phyloP scores from a whole-genome alignment of 352 stramenopile genomes.

The Phytopythium ostracodes region DNA sequence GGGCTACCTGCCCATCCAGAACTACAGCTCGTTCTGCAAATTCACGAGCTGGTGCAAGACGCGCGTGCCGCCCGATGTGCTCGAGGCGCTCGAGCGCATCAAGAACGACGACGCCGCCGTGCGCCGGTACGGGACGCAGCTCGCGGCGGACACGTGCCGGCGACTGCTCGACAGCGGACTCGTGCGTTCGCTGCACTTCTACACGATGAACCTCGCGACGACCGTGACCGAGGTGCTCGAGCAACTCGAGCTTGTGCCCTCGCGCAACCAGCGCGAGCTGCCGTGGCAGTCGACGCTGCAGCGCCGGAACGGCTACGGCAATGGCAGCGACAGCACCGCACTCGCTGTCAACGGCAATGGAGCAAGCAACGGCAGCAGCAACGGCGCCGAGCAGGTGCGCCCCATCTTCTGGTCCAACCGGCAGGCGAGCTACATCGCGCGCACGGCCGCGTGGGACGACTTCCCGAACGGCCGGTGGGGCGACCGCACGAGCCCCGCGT shows the following conservation, averaged over 20 bases:
- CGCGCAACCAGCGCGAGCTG: slow-evolving; percentile 58
- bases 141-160: slow-evolving; percentile 92
- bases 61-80: slow-evolving; percentile 88
- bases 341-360: slow-evolving; percentile 46
- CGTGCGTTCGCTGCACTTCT: slow-evolving; percentile 89
- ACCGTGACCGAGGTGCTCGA: slow-evolving; percentile 86
- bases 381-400: slow-evolving; percentile 83
- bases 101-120: slow-evolving; percentile 94
- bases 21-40: slow-evolving; percentile 96
- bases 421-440: slow-evolving; percentile 94
- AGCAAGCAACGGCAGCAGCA: slow-evolving; percentile 29
- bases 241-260: slow-evolving; percentile 58
- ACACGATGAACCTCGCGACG: slow-evolving; percentile 93
- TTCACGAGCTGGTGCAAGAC: slow-evolving; percentile 99
- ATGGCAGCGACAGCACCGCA: slow-evolving; percentile 15
- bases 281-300: slow-evolving; percentile 70
- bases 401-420: slow-evolving; percentile 99
- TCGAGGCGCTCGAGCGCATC: slow-evolving; percentile 69
- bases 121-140: slow-evolving; percentile 93
- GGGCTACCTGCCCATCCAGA: slow-evolving; percentile 87
- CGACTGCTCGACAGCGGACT: slow-evolving; percentile 72
- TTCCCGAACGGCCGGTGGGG: slow-evolving; percentile 96
- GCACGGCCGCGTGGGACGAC: slow-evolving; percentile 96
- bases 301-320: slow-evolving; percentile 58
- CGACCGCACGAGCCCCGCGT: slow-evolving; percentile 92